Conservation (phyloP, 164 flowering plant species). For the Cinnamomum micranthum region DNA sequence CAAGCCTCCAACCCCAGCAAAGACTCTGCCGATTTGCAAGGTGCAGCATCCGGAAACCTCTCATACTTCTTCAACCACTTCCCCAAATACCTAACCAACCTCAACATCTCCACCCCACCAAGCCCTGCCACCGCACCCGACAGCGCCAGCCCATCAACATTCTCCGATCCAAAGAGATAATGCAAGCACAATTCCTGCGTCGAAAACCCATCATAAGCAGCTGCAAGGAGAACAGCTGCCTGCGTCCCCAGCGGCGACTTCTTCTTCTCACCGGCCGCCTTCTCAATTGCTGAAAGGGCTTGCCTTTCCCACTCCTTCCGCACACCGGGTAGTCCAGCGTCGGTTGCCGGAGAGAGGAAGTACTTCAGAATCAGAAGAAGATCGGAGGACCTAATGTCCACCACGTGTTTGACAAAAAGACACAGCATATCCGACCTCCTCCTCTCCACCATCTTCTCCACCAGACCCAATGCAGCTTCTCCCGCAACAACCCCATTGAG, state of each 20-base stretch:
- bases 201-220: slow-evolving; percentile 76
- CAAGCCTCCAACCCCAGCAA: slow-evolving; percentile 48
- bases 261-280: slow-evolving; percentile 25
- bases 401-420: slow-evolving; percentile 46
- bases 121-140: slow-evolving; percentile 53
- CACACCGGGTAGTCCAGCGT: slow-evolving; percentile 31
- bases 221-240: slow-evolving; percentile 63
- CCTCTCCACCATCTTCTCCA: slow-evolving; percentile 38
- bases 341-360: slow-evolving; percentile 50
- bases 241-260: slow-evolving; percentile 35
- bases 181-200: slow-evolving; percentile 72
- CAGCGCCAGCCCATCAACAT: slow-evolving; percentile 55
- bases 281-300: slow-evolving; percentile 49
- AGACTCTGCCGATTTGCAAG: slow-evolving; percentile 44
- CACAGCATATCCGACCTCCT: slow-evolving; percentile 55
- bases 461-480: slow-evolving; percentile 29
- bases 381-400: slow-evolving; percentile 45
- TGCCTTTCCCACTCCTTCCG: slow-evolving; percentile 75
- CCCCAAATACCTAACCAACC: slow-evolving; percentile 55
- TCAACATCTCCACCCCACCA: slow-evolving; percentile 50
- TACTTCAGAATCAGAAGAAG: slow-evolving; percentile 53
- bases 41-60: slow-evolving; percentile 69
- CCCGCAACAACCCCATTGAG: slow-evolving; percentile 37
- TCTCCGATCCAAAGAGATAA: slow-evolving; percentile 52
- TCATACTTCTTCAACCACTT: slow-evolving; percentile 90